Evolutionary conservation across 768 basidiomycete genomes (phyloP).

Genomic region (Tricholoma bakamatsutake): DNA sequence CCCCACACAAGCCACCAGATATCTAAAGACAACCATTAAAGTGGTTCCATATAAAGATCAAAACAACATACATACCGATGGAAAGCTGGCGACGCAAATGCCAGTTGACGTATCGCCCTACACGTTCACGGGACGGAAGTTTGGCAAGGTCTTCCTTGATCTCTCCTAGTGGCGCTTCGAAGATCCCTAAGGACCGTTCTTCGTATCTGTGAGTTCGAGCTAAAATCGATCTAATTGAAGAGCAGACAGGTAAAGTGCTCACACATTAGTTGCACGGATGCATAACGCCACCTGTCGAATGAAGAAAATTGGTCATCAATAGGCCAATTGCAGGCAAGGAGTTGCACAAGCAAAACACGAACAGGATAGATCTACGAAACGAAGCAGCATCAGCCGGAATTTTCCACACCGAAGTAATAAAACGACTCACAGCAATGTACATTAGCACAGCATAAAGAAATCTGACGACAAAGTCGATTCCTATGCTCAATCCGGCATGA

Average conservation of each 20-base stretch:
- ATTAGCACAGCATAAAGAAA: conserved; percentile 78
- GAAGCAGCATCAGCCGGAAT: neutral
- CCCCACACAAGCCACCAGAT: conserved; percentile 80
- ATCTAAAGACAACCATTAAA: conserved; percentile 29
- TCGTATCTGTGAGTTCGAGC: conserved; percentile 42
- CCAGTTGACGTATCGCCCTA: conserved; percentile 44
- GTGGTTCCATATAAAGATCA: neutral
- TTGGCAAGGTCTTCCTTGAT: conserved; percentile 33
- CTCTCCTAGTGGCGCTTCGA: conserved; percentile 43
- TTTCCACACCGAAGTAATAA: neutral
- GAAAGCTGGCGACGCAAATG: conserved; percentile 62
- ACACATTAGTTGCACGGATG: conserved; percentile 66
- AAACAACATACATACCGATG: conserved; percentile 37
- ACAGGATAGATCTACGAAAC: conserved; percentile 37
- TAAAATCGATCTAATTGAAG: neutral
- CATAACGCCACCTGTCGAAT: conserved; percentile 44
- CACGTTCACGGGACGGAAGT: conserved; percentile 33
- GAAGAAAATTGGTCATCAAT: neutral
- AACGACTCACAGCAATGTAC: conserved; percentile 50
- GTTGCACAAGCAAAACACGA: conserved; percentile 2
- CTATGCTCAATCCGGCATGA: neutral
- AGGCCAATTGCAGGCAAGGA: neutral
- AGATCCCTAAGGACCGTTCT: conserved; percentile 65
- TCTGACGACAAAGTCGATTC: conserved; percentile 21
- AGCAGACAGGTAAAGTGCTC: conserved; percentile 9